Base-by-base conservation (phyloP, 768 basidiomycete species). In the Lactifluus piperatus region DNA sequence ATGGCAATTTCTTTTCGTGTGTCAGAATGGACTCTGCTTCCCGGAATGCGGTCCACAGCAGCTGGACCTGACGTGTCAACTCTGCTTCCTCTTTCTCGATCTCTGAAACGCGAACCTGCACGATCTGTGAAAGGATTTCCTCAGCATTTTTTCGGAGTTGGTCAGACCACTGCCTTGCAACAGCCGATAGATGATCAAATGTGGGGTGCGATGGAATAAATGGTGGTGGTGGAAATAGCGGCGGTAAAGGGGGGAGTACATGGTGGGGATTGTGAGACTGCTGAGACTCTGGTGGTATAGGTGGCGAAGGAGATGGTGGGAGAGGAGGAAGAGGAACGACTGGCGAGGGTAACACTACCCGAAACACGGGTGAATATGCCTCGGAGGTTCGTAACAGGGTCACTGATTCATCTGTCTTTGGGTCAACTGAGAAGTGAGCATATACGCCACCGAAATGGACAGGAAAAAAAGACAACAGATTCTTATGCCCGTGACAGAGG, bases 201-300 rank as follows among this genome's bases (percentile, higher is more conserved):
- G 83, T 79, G 7, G 82, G 81, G 64, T 91, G 86, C 18, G 84
- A 81, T 7, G 89, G 84, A 0, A 85, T 80, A 70, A 87, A 91
- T 18, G 89, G 88, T 22, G 85, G 81, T 18, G 88, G 88, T 27
- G 83, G 81, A 68, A 89, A 86, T 39, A 91, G 71, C 5, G 84
- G 77, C 39, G 78, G 77, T 62, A 86, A 64, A 57, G 76, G 70
- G 39, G 81, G 77, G 45, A 91, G 73, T 68, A 78, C 77, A 46
- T 72, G 67, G 20, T 65, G 61, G 58, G 65, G 47, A 45, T 20
- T 32, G 44, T 45, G 39, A n/a, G 64, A 13, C 50, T 39, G 18
- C 49, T 24, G 34, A 54, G 51, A 8, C 27, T 57, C 18, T 44
- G 50, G 16, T 22, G 63, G 43, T 27, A 58, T 44, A 27, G 60